These are phyloP conservation scores for Hordeum pubiflorum DNA, from an alignment of 202 grass and related monocot species.

Conservation along the genomic window DNA sequence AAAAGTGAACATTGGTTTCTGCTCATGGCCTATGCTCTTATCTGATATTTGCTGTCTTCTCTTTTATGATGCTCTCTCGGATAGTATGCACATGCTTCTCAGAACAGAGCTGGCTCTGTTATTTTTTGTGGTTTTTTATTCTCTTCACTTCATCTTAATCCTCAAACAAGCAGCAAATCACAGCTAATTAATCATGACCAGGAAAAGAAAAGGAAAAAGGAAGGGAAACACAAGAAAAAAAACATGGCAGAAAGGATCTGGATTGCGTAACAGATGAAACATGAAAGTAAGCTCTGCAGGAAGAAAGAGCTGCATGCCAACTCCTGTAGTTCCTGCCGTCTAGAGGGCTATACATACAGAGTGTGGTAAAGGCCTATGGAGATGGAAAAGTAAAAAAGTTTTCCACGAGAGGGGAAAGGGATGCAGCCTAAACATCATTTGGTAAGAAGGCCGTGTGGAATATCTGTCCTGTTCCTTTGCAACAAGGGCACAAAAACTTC, in stretches of 20 bases:
- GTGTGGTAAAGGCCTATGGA: constrained; percentile 6
- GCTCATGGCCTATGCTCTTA: not conserved
- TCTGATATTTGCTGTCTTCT: not conserved
- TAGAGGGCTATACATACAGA: constrained; percentile 2
- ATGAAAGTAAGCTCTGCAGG: not conserved
- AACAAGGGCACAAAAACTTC: constrained; percentile 2
- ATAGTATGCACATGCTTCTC: not conserved
- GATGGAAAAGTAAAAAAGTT: not conserved
- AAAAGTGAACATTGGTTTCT: not conserved
- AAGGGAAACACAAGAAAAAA: not conserved
- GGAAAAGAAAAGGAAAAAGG: no score
- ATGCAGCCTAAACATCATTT: not conserved
- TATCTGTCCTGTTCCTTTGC: not conserved
- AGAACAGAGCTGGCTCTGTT: not conserved
- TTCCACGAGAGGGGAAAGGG: not conserved
- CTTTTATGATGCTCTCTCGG: not conserved
- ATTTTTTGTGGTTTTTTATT: not conserved
- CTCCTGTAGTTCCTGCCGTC: constrained; percentile 4
- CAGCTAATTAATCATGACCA: not conserved
- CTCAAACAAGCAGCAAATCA: not conserved
- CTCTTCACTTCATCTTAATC: not conserved
- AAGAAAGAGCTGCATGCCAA: not conserved
- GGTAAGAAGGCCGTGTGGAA: not conserved
- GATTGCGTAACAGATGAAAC: not conserved
- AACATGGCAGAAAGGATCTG: not conserved